These are phyloP conservation scores for Phytopythium helicoides DNA, from an alignment of 352 stramenopile genomes.

Conservation along the genomic window DNA sequence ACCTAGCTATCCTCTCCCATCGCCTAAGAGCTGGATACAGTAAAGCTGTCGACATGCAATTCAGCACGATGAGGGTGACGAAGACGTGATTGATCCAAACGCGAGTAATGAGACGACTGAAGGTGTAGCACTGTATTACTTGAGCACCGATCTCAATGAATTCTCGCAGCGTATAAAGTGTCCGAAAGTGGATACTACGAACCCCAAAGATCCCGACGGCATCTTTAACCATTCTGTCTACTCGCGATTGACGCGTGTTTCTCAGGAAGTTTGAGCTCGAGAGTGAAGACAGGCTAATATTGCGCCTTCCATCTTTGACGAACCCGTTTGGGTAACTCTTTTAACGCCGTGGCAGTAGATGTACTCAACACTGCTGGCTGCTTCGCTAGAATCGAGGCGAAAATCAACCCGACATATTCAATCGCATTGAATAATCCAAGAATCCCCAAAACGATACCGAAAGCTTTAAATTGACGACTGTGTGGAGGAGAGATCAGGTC, in stretches of 20 bases:
- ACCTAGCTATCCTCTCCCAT: background rate
- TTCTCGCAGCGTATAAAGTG: conserved; percentile 31
- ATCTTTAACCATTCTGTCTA: background rate
- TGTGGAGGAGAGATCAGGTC: conserved; percentile 15
- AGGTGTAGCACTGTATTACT: conserved; percentile 35
- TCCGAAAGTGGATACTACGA: conserved; percentile 26
- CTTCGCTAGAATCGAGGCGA: background rate
- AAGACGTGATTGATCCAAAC: conserved; percentile 52
- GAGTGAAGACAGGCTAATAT: no score
- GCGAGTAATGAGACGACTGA: conserved; percentile 35
- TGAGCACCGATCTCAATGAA: conserved; percentile 43
- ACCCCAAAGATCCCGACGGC: conserved; percentile 19
- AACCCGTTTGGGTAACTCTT: no score
- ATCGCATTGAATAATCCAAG: conserved; percentile 12
- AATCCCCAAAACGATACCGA: conserved; percentile 12
- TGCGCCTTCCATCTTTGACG: no score
- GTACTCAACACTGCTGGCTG: background rate
- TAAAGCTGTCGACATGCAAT: conserved; percentile 23
- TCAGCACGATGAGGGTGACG: conserved; percentile 35
- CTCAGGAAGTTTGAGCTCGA: no score
- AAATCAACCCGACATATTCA: conserved; percentile 5
- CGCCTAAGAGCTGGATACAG: background rate
- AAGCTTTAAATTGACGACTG: conserved; percentile 14
- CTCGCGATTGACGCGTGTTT: background rate
- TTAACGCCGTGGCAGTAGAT: background rate